Percentiles rank a stretch among this genome's conserved stretches.
phyloP scores from a whole-genome alignment of 1,284 basidiomycete species.

The Microstroma glucosiphilum region DNA sequence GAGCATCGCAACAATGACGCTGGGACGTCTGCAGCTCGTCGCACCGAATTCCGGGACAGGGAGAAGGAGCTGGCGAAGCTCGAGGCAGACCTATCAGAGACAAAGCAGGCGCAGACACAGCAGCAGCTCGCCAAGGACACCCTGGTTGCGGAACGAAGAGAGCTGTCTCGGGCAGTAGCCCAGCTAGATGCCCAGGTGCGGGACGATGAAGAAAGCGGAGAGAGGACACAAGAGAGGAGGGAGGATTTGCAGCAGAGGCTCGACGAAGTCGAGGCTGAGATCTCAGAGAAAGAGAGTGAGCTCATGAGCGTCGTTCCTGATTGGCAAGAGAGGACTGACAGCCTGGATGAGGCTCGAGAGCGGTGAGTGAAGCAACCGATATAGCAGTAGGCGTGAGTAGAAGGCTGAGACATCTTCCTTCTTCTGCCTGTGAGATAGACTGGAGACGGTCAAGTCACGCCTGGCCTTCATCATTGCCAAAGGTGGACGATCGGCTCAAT shows the following conservation, averaged over 20 bases:
- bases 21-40: constrained; percentile 69
- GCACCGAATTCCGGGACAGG: constrained; percentile 72
- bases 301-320: constrained; percentile 63
- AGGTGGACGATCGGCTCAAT: constrained; percentile 42
- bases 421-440: background rate
- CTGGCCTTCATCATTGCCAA: constrained; percentile 41
- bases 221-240: constrained; percentile 50
- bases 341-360: constrained; percentile 33
- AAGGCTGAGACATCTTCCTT: too few relatives aligned
- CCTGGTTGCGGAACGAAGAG: constrained; percentile 63
- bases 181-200: constrained; percentile 68
- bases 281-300: constrained; percentile 61
- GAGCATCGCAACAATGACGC: constrained; percentile 66
- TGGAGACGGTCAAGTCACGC: constrained; percentile 37
- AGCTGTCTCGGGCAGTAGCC: constrained; percentile 59
- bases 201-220: constrained; percentile 61
- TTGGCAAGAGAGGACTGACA: constrained; percentile 60
- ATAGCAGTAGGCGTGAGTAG: too few relatives aligned
- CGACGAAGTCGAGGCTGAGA: constrained; percentile 59
- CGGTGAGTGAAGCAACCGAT: background rate
- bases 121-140: constrained; percentile 68
- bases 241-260: constrained; percentile 63
- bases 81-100: constrained; percentile 66
- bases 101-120: constrained; percentile 52
- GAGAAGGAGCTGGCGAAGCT: constrained; percentile 63